Base-by-base conservation (phyloP, 2,329 filamentous ascomycete genomes). In the Aciculosporium take region DNA sequence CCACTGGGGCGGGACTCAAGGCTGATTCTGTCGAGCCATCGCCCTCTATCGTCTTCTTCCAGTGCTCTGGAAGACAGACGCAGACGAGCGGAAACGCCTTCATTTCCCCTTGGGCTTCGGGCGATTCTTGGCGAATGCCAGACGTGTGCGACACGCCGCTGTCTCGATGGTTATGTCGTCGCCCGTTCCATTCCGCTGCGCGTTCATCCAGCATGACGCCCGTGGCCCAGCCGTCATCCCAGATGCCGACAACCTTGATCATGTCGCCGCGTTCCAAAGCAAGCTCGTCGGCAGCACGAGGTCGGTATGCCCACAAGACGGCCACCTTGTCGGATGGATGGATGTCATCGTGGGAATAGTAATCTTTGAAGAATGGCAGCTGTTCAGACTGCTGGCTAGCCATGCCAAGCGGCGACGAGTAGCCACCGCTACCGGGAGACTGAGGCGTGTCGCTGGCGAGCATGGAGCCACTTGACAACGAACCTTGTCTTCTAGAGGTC, bases 221-320 rank as follows among this genome's bases (percentile, higher is more conserved):
- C 1, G 91, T 98, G 9, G 91, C 91, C 91, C 91, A 98, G 36
- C 91, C 91, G 58, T 98, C 91, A 55, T 98, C 91, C 91, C 91
- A 98, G 50, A 98, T 98, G 47, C 91, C 91, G 25, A 96, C 82
- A 12, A 98, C 81, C 65, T 95, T 96, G 55, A 98, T 73, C 88
- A 98, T 95, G 57, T 98, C 91, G 41, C 91, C 91, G 44, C 91
- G 79, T 54, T 96, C 91, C 29, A 98, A 69, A 30, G 85, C 72
- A 56, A 96, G 96, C 57, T 98, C 91, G 54, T 98, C 91, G 24
- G 79, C 77, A 4, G 91, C 91, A 27, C 91, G 83, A 27, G 91
- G 89, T 53, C 94, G 86, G 60, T 98, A 98, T 2, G 91, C 89
- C 91, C 91, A 98, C 12, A 98, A 72, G 2, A 87, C 85, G 12